Percentiles rank a stretch among this genome's conserved stretches.
Conservation (phyloP, 179 eudicot species). For the Silene coronaria region DNA sequence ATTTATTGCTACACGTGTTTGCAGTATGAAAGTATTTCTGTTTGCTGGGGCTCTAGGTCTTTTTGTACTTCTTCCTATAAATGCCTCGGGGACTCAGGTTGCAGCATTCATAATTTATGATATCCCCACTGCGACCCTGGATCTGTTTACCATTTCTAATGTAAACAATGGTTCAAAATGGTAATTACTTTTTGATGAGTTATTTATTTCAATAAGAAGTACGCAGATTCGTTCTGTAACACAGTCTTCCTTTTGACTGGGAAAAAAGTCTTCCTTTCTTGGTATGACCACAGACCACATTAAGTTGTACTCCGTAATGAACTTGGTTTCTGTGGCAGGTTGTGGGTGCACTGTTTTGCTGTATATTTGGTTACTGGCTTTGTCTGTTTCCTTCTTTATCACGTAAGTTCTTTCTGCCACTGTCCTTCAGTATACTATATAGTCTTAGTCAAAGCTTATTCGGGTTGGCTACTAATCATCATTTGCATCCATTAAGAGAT, state of each 20-base stretch:
- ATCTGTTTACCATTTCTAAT: slow-evolving; percentile 81
- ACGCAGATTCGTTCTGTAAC: background rate
- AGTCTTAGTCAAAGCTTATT: too few relatives aligned
- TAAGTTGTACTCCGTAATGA: background rate
- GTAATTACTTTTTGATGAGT: slow-evolving; percentile 30
- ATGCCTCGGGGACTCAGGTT: slow-evolving; percentile 69
- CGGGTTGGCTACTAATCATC: too few relatives aligned
- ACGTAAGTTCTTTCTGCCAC: slow-evolving; percentile 43
- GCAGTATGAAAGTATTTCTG: slow-evolving; percentile 66
- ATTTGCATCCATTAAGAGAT: too few relatives aligned
- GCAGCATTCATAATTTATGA: slow-evolving; percentile 45
- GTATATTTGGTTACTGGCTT: slow-evolving; percentile 65
- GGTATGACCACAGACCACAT: background rate
- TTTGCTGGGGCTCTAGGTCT: slow-evolving; percentile 68
- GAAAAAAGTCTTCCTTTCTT: too few relatives aligned
- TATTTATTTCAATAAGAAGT: background rate
- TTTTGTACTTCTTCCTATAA: slow-evolving; percentile 74
- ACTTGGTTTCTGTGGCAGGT: slow-evolving; percentile 46
- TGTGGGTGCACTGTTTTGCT: slow-evolving; percentile 84
- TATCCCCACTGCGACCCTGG: slow-evolving; percentile 60
- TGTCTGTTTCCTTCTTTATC: slow-evolving; percentile 79
- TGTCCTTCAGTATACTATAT: background rate
- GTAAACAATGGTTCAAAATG: slow-evolving; percentile 75
- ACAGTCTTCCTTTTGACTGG: background rate
- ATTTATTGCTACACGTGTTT: slow-evolving; percentile 19